These are phyloP conservation scores for Penicillium vulpinum DNA, from an alignment of 2,329 filamentous ascomycete genomes.

Conservation along the genomic window DNA sequence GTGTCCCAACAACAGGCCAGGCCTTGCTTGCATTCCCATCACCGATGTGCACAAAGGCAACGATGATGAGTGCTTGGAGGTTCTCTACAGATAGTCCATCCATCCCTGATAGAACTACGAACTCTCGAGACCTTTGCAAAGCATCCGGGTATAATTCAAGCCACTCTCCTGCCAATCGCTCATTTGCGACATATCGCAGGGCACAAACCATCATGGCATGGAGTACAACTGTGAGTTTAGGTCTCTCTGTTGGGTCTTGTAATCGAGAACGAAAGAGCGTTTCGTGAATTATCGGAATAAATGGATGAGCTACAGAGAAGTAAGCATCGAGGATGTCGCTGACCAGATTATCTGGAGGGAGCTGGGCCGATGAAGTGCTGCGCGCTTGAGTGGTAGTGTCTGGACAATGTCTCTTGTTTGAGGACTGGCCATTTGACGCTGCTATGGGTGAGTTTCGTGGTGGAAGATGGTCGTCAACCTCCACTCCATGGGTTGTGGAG, in stretches of 20 bases:
- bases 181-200: constrained; percentile 33
- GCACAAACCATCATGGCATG: constrained; percentile 42
- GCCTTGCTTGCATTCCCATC: constrained; percentile 33
- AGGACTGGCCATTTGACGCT: no score
- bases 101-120: constrained; percentile 16
- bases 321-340: constrained; percentile 40
- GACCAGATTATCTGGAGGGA: constrained; percentile 18
- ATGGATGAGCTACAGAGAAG: constrained; percentile 44
- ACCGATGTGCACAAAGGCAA: constrained; percentile 29
- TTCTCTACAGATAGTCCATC: constrained; percentile 28
- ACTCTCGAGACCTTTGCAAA: constrained; percentile 3
- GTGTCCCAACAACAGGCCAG: constrained; percentile 41
- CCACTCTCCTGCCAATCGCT: constrained; percentile 1
- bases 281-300: constrained; percentile 44
- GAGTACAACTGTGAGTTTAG: constrained; percentile 33
- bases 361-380: no score
- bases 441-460: no score
- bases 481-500: no score
- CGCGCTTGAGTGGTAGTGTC: no score
- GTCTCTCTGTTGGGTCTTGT: constrained; percentile 18
- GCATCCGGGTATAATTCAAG: neutral
- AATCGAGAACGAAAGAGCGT: constrained; percentile 30
- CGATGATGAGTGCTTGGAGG: constrained; percentile 29
- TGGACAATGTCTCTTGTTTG: no score
- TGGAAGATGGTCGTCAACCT: no score